A percentile compares a stretch with the other conserved stretches of the same genome.
phyloP scores from a whole-genome alignment of 495 filamentous ascomycete genomes.

The Podospora bellae-mahoneyi region DNA sequence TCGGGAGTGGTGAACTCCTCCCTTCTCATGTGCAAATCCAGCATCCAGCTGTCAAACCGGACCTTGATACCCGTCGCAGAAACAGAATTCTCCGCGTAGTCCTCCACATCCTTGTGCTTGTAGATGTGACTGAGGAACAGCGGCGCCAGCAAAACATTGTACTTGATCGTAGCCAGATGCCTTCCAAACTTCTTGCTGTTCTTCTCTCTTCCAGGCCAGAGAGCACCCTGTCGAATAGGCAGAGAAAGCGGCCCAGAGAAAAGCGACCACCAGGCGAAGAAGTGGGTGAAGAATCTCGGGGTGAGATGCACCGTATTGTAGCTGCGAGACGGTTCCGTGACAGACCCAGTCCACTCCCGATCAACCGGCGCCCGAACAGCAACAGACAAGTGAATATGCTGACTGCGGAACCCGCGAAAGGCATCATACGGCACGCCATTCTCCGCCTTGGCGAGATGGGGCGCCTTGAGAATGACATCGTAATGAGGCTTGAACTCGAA shows the following conservation, averaged over 20 bases:
- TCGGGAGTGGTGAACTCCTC: slow-evolving; percentile 83
- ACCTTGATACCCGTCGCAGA: slow-evolving; percentile 93
- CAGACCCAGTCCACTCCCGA: slow-evolving; percentile 73
- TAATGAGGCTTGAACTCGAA: slow-evolving; percentile 93
- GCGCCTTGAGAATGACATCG: slow-evolving; percentile 79
- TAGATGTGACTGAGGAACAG: slow-evolving; percentile 95
- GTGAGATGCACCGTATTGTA: slow-evolving; percentile 94
- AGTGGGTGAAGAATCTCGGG: slow-evolving; percentile 95
- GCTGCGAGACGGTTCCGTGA: slow-evolving; percentile 69
- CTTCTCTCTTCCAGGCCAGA: slow-evolving; percentile 90
- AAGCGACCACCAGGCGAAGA: slow-evolving; percentile 96
- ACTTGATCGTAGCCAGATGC: slow-evolving; percentile 95
- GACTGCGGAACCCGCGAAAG: slow-evolving; percentile 87
- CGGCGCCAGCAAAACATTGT: slow-evolving; percentile 87
- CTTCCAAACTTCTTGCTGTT: slow-evolving; percentile 98
- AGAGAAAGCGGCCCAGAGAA: slow-evolving; percentile 95
- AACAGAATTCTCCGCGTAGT: slow-evolving; percentile 73
- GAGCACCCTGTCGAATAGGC: slow-evolving; percentile 82
- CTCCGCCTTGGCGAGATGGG: slow-evolving; percentile 61
- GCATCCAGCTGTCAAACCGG: slow-evolving; percentile 89
- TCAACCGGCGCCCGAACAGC: slow-evolving; percentile 79
- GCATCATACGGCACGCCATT: slow-evolving; percentile 73
- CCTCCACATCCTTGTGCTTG: slow-evolving; percentile 94
- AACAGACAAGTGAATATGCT: slow-evolving; percentile 92
- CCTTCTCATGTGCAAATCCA: slow-evolving; percentile 91